Percentiles rank a stretch among this genome's conserved stretches.
Conservation (phyloP, 1,284 basidiomycete genomes). For the Austroboletus sp. region DNA sequence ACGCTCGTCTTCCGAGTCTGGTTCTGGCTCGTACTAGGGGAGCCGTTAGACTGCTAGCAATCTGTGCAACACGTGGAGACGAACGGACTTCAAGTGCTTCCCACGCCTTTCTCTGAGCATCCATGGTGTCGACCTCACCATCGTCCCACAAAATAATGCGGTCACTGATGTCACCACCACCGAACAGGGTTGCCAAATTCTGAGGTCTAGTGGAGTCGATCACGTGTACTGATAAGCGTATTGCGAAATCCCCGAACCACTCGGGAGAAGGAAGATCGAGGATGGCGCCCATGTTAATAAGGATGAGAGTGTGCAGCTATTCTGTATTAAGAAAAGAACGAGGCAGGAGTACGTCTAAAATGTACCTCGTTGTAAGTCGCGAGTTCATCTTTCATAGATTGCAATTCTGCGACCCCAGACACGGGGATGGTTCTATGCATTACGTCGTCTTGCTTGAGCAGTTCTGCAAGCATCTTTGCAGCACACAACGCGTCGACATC, state of each 20-base stretch:
- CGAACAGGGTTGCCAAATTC: conserved; percentile 86
- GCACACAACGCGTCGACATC: conserved; percentile 90
- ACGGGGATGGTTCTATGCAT: conserved; percentile 89
- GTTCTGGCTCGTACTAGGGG: conserved; percentile 62
- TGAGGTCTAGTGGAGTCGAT: conserved; percentile 92
- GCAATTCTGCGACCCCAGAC: conserved; percentile 74
- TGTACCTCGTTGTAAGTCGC: conserved; percentile 63
- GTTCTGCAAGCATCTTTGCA: conserved; percentile 78
- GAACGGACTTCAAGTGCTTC: conserved; percentile 65
- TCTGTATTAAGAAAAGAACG: conserved; percentile 4
- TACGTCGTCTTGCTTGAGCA: conserved; percentile 91
- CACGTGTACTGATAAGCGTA: conserved; percentile 72
- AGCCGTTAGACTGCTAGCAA: background rate
- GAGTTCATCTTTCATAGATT: conserved; percentile 62
- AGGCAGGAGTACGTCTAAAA: conserved; percentile 2
- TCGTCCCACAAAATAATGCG: conserved; percentile 87
- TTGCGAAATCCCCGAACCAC: conserved; percentile 69
- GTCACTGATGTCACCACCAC: conserved; percentile 60
- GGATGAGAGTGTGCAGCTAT: conserved; percentile 85
- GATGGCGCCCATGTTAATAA: conserved; percentile 89
- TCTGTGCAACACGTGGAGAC: conserved; percentile 20
- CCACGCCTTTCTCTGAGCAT: conserved; percentile 66
- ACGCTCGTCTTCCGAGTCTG: conserved; percentile 59
- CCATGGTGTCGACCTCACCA: conserved; percentile 62
- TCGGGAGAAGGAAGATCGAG: conserved; percentile 69